phyloP scores from a whole-genome alignment of 108 stramenopile genomes.

The Nannochloropsis oceanica region DNA sequence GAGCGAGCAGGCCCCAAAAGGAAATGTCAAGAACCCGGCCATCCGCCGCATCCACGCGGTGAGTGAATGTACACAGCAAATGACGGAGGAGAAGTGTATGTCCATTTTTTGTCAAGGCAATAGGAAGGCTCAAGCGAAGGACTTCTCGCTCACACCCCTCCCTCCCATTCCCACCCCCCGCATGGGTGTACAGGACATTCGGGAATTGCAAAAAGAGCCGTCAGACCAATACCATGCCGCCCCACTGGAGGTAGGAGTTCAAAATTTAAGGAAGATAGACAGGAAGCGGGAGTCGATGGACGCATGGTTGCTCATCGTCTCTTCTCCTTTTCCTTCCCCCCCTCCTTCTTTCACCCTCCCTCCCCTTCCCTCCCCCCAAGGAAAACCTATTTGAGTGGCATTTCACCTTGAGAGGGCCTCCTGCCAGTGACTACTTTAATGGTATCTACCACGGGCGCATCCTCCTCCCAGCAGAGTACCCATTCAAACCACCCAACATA shows the following conservation, averaged over 20 bases:
- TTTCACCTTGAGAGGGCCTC: slow-evolving; percentile 83
- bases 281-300: too few species aligned
- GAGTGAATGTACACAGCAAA: not conserved
- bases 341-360: not conserved
- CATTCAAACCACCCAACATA: slow-evolving; percentile 88
- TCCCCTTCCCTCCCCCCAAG: not conserved
- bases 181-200: slow-evolving; percentile 48
- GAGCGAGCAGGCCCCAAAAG: not conserved
- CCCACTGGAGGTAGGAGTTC: slow-evolving; percentile 70
- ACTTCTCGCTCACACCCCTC: not conserved
- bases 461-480: slow-evolving; percentile 45
- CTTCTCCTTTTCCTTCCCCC: not conserved
- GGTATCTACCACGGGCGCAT: slow-evolving; percentile 95
- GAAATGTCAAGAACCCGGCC: slow-evolving; percentile 25
- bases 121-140: not conserved
- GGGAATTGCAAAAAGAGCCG: slow-evolving; percentile 79
- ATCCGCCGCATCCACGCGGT: slow-evolving; percentile 27
- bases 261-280: not conserved
- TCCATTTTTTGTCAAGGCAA: too few species aligned
- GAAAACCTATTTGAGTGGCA: slow-evolving; percentile 54
- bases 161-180: not conserved
- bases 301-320: not conserved
- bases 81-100: too few species aligned
- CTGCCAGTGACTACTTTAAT: slow-evolving; percentile 40
- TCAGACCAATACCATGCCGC: slow-evolving; percentile 77